Conservation (phyloP, 768 basidiomycete genomes). For the Cytidiella melzeri region DNA sequence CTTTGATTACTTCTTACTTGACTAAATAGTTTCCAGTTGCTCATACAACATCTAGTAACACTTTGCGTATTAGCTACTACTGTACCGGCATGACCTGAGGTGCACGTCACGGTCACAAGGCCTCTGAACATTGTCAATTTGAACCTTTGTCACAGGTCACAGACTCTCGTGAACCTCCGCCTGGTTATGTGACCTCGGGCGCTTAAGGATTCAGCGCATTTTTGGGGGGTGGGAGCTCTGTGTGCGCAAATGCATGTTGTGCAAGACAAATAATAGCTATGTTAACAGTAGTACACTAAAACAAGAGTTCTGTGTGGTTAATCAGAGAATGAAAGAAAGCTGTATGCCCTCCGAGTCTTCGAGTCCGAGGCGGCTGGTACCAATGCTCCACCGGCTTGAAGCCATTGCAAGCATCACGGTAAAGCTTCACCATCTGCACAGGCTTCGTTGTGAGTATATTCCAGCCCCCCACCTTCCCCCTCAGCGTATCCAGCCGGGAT, state of each 20-base stretch:
- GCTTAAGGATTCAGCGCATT: neutral
- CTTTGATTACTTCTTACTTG: too few relatives aligned
- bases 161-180: neutral
- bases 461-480: neutral
- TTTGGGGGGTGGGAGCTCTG: neutral
- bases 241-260: neutral
- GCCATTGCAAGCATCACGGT: too few relatives aligned
- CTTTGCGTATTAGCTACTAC: too few relatives aligned
- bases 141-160: conserved; percentile 1
- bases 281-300: neutral
- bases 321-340: too few relatives aligned
- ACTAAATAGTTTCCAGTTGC: too few relatives aligned
- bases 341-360: too few relatives aligned
- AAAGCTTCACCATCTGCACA: too few relatives aligned
- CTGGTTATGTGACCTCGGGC: neutral
- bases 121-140: neutral
- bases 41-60: too few relatives aligned
- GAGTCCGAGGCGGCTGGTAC: too few relatives aligned
- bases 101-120: conserved; percentile 5
- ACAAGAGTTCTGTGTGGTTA: neutral
- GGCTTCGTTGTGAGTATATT: too few relatives aligned
- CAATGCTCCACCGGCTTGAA: too few relatives aligned
- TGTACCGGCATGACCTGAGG: neutral
- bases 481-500: neutral
- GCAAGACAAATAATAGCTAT: neutral